Evolutionary conservation across 805 yeast species (phyloP), one percentile per base, ranked within the genome.

Genomic region (Candida dajiaensis): DNA sequence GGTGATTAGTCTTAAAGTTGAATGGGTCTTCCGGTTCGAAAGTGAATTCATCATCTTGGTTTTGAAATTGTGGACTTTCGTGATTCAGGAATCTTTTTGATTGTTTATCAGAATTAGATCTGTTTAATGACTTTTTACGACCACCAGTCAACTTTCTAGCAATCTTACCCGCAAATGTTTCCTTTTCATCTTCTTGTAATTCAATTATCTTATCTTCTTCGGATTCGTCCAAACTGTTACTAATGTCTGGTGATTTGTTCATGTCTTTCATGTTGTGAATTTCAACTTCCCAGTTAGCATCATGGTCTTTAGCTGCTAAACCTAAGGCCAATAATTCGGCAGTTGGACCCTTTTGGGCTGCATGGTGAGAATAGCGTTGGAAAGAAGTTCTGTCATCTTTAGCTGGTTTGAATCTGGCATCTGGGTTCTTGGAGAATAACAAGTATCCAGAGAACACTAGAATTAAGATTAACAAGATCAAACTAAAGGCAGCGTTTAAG

Each of bases 361-460:
- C 55, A 45, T 65, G 61, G 18, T 59, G 57, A 18, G 66, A 59
- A 46, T 56, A 57, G 50, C 68, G 73, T 61, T 85, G 94, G 80
- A 90, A 90, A 10, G 96, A 88, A 20, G 89, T 81, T 76, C 97
- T 81, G 65, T 90, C 97, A 67, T 90, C 97, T 58, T 74, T 82
- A 11, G 95, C 95, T 12, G 95, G 94, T 43, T 85, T 87, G 63
- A 85, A 85, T 64, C 94, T 78, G 11, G 89, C 81, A 66, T 88
- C 96, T 23, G 96, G 97, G 63, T 88, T 88, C 70, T 84, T 87
- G 29, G 90, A 81, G 54, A 82, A 72, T 1, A 85, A 50, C 9
- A 86, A 80, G 57, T 81, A 67, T n/a, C 67, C 63, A 46, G 83
- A 76, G 55, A 85, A 81, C 2, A 80, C 80, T 49, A 89, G 72